phyloP scores from a whole-genome alignment of 768 basidiomycete genomes.

The Lentinula boryana region DNA sequence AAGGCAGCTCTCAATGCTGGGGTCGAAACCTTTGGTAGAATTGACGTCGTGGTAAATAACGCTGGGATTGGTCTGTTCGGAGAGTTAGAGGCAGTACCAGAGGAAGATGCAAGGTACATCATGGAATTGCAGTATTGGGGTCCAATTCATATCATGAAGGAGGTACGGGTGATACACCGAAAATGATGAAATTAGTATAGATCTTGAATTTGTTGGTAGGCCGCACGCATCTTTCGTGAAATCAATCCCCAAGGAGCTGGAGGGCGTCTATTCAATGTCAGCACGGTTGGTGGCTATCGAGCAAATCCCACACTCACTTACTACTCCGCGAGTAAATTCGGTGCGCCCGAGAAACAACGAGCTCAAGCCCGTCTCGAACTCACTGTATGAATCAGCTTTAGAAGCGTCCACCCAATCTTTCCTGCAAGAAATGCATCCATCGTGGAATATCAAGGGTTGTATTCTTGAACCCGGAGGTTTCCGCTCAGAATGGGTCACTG shows the following conservation, averaged over 20 bases:
- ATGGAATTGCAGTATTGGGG: constrained; percentile 43
- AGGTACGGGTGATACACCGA: constrained; percentile 16
- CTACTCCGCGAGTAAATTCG: constrained; percentile 30
- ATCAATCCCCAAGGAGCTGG: constrained; percentile 17
- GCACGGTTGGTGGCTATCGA: constrained; percentile 23
- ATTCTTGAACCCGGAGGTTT: constrained; percentile 20
- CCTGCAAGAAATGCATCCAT: constrained; percentile 27
- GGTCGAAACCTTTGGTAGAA: constrained; percentile 28
- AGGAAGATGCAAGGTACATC: constrained; percentile 24
- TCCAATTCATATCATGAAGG: constrained; percentile 28
- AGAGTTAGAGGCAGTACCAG: constrained; percentile 29
- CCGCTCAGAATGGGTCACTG: constrained; percentile 16
- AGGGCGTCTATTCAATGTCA: constrained; percentile 25
- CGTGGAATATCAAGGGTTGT: constrained; percentile 32
- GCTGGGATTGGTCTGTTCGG: constrained; percentile 30
- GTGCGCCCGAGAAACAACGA: constrained; percentile 15
- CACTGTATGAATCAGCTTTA: constrained; percentile 17
- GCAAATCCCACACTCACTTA: constrained; percentile 24
- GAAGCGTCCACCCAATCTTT: constrained; percentile 28
- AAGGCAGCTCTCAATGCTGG: constrained; percentile 25
- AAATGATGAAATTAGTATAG: neutral
- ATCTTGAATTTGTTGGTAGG: neutral
- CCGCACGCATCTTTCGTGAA: constrained; percentile 16
- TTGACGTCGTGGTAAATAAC: constrained; percentile 43
- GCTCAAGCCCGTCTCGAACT: neutral